These are phyloP conservation scores for Aegilops longissima DNA, from an alignment of 176 grass and related monocot genomes.

Conservation along the genomic window DNA sequence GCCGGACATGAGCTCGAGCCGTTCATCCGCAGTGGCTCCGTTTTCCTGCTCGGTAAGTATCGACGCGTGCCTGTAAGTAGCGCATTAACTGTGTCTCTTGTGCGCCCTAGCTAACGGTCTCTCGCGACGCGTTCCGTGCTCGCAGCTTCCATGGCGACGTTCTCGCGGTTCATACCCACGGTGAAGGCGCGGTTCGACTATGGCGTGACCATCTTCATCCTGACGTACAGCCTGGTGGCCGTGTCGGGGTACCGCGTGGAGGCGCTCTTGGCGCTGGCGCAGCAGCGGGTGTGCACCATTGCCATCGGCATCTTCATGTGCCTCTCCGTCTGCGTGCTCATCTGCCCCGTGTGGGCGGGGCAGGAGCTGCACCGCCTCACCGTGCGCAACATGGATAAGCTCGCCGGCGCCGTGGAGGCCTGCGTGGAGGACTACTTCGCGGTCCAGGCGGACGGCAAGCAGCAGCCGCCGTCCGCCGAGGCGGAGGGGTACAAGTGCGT, in stretches of 20 bases:
- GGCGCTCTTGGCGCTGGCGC: slow-evolving; percentile 40
- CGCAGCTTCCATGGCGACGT: slow-evolving; percentile 64
- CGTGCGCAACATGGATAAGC: slow-evolving; percentile 64
- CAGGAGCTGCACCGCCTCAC: slow-evolving; percentile 67
- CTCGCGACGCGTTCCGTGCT: background rate
- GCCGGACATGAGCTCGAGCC: slow-evolving; percentile 49
- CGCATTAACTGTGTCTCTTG: no score
- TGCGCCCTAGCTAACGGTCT: background rate
- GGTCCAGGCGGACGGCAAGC: background rate
- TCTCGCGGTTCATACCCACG: slow-evolving; percentile 69
- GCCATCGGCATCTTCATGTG: slow-evolving; percentile 61
- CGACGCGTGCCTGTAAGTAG: background rate
- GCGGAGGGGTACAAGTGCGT: slow-evolving; percentile 61
- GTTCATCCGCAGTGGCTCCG: slow-evolving; percentile 39
- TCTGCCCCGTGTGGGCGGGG: slow-evolving; percentile 67
- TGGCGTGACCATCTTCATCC: slow-evolving; percentile 77
- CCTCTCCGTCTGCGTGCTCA: slow-evolving; percentile 50
- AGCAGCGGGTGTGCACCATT: slow-evolving; percentile 53
- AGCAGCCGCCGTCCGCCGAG: slow-evolving; percentile 5
- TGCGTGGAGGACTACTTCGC: slow-evolving; percentile 57
- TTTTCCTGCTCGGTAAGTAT: slow-evolving; percentile 66
- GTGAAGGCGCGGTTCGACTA: slow-evolving; percentile 77
- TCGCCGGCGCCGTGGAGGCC: slow-evolving; percentile 56
- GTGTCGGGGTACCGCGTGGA: slow-evolving; percentile 77
- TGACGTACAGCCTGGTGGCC: slow-evolving; percentile 70